phyloP scores from a whole-genome alignment of 1,139 yeast genomes.

The Sugiyamaella grinbergsii region DNA sequence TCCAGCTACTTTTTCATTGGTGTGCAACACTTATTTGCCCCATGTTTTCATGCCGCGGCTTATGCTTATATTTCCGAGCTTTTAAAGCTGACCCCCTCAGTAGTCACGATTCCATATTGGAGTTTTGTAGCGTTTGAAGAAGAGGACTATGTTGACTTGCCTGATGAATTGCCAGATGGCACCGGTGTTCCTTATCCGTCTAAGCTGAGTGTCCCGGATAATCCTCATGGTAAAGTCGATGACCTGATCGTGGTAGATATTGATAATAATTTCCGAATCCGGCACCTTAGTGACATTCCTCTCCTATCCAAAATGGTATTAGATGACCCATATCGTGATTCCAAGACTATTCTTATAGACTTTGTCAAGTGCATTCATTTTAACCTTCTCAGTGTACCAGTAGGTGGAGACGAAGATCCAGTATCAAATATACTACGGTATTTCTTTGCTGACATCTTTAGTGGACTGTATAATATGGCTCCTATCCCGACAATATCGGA shows the following conservation, averaged over 20 bases:
- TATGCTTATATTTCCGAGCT: conserved; percentile 15
- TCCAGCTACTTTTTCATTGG: not conserved
- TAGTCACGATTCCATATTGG: conserved; percentile 17
- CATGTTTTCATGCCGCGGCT: conserved; percentile 4
- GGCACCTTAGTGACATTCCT: conserved; percentile 10
- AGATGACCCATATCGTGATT: conserved; percentile 1
- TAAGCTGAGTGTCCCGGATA: not conserved
- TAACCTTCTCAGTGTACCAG: not conserved
- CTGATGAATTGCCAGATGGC: not conserved
- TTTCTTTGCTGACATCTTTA: conserved; percentile 10
- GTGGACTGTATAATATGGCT: not conserved
- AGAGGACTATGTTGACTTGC: not conserved
- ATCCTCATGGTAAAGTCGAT: not conserved
- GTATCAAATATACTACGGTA: conserved; percentile 1
- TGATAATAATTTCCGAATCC: conserved; percentile 4
- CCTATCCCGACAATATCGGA: not conserved
- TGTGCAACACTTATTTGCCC: not conserved
- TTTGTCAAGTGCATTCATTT: conserved; percentile 8
- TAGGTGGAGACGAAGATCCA: not conserved
- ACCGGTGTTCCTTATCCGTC: not conserved
- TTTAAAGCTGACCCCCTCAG: conserved; percentile 10
- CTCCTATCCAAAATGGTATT: conserved; percentile 8
- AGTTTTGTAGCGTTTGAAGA: conserved; percentile 8
- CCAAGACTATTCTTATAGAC: not conserved
- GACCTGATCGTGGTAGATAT: conserved; percentile 11